These are phyloP conservation scores for Mycena galopus DNA, from an alignment of 768 basidiomycete species.

Conservation along the genomic window DNA sequence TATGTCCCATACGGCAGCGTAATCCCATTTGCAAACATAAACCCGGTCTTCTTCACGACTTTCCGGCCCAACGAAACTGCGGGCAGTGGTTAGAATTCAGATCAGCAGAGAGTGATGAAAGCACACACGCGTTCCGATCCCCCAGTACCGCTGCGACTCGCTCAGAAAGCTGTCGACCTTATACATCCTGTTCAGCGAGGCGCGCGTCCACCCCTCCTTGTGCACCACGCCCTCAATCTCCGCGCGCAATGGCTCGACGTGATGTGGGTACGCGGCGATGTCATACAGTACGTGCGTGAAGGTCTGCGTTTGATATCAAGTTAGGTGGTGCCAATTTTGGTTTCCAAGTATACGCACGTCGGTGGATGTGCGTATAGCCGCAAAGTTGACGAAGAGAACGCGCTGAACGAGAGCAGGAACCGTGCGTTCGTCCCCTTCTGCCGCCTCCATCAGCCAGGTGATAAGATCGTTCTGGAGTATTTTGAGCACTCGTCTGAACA, in stretches of 20 bases:
- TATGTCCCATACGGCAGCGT: slow-evolving; percentile 36
- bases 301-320: slow-evolving; percentile 30
- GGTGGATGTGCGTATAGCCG: slow-evolving; percentile 50
- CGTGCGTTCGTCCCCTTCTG: slow-evolving; percentile 38
- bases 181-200: slow-evolving; percentile 46
- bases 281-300: slow-evolving; percentile 42
- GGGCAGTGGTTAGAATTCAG: not conserved
- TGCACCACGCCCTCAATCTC: slow-evolving; percentile 48
- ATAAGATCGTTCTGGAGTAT: slow-evolving; percentile 52
- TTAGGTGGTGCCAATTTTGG: not conserved
- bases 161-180: slow-evolving; percentile 51
- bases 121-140: slow-evolving; percentile 41
- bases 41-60: slow-evolving; percentile 34
- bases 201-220: slow-evolving; percentile 45
- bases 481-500: not conserved
- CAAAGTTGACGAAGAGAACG: slow-evolving; percentile 49
- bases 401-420: slow-evolving; percentile 40
- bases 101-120: not conserved
- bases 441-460: slow-evolving; percentile 53
- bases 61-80: slow-evolving; percentile 37
- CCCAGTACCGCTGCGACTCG: slow-evolving; percentile 45
- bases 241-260: slow-evolving; percentile 45
- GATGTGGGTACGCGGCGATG: slow-evolving; percentile 41
- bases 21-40: slow-evolving; percentile 41
- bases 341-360: slow-evolving; percentile 25